phyloP scores from a whole-genome alignment of 805 yeast species.

The Torulaspora quercuum region DNA sequence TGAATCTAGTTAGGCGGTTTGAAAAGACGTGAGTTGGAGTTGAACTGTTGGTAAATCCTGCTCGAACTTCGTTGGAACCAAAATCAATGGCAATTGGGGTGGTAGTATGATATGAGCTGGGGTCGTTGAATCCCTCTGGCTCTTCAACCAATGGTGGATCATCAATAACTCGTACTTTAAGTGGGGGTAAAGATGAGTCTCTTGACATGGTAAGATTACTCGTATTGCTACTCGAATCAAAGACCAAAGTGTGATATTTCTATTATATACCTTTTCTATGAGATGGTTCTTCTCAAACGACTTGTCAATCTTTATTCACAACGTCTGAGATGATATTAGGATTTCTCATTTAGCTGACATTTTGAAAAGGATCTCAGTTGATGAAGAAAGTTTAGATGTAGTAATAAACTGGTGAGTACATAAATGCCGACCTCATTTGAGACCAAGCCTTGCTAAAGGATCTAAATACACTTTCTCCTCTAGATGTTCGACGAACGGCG shows the following conservation, averaged over 20 bases:
- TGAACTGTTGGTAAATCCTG: conserved; percentile 50
- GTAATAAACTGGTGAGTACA: background rate
- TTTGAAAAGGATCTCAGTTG: no score
- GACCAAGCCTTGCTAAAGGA: conserved; percentile 72
- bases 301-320: no score
- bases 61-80: conserved; percentile 60
- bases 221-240: background rate
- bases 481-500: conserved; percentile 78
- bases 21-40: conserved; percentile 66
- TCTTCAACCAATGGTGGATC: conserved; percentile 33
- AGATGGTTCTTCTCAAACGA: no score
- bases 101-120: conserved; percentile 31
- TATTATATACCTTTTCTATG: no score
- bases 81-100: conserved; percentile 86
- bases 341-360: no score
- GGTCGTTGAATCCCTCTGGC: conserved; percentile 35
- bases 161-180: conserved; percentile 26
- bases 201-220: conserved; percentile 20
- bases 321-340: background rate
- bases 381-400: background rate
- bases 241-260: no score
- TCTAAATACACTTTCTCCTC: conserved; percentile 85
- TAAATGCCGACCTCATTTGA: background rate
- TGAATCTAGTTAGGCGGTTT: conserved; percentile 61
- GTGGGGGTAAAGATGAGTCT: conserved; percentile 31